Conservation (phyloP, 352 stramenopile genomes). For the Plasmopara halstedii region DNA sequence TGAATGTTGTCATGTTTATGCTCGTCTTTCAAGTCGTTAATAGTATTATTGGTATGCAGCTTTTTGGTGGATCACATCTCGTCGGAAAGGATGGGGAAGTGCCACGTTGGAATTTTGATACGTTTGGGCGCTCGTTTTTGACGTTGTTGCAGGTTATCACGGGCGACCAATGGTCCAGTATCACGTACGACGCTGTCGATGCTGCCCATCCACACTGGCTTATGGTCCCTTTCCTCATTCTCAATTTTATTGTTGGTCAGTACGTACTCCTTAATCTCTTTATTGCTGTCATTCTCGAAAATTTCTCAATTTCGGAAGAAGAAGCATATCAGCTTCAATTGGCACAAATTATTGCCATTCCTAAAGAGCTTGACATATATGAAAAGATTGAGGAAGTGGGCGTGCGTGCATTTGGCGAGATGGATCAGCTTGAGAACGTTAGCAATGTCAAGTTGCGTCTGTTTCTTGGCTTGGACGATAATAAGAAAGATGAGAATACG, state of each 20-base stretch:
- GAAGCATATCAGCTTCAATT: slow-evolving; percentile 79
- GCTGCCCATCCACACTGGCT: slow-evolving; percentile 55
- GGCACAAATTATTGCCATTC: slow-evolving; percentile 73
- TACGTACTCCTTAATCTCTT: slow-evolving; percentile 80
- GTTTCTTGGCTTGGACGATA: slow-evolving; percentile 61
- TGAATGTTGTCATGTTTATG: slow-evolving; percentile 71
- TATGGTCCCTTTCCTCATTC: slow-evolving; percentile 65
- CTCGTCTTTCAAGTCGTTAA: slow-evolving; percentile 72
- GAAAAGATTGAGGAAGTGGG: slow-evolving; percentile 77
- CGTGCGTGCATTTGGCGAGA: slow-evolving; percentile 66
- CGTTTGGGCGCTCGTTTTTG: slow-evolving; percentile 58
- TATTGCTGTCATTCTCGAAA: slow-evolving; percentile 78
- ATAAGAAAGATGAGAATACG: slow-evolving; percentile 7
- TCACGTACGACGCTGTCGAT: slow-evolving; percentile 67
- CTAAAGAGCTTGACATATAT: slow-evolving; percentile 75
- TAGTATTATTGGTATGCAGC: slow-evolving; percentile 69
- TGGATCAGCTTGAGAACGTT: slow-evolving; percentile 74
- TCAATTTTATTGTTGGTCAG: slow-evolving; percentile 71
- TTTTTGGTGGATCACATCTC: slow-evolving; percentile 57
- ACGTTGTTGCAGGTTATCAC: slow-evolving; percentile 76
- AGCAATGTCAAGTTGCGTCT: slow-evolving; percentile 74
- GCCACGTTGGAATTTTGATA: slow-evolving; percentile 77
- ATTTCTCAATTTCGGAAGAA: slow-evolving; percentile 75
- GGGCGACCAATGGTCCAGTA: slow-evolving; percentile 69
- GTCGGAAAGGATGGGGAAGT: slow-evolving; percentile 26